Percentiles rank a stretch among this genome's conserved stretches.
Conservation (phyloP, 306 rosid genomes). For the Vigna radiata region DNA sequence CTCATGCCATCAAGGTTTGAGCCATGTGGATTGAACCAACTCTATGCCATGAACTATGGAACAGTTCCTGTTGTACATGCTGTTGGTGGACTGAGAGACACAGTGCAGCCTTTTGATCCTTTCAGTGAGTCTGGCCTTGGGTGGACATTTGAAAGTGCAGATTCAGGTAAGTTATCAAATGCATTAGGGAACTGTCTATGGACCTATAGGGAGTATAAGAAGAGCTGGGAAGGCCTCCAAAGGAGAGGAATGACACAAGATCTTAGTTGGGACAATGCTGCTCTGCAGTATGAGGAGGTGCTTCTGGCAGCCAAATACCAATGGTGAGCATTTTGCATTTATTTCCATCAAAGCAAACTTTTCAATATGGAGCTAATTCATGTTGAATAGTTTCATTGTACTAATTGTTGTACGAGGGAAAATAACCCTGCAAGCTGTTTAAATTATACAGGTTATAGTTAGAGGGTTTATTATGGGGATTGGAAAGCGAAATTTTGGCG, state of each 20-base stretch:
- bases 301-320: slow-evolving; percentile 82
- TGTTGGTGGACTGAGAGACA: slow-evolving; percentile 85
- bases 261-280: slow-evolving; percentile 84
- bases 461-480: neutral
- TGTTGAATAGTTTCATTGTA: slow-evolving; percentile 7
- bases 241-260: slow-evolving; percentile 80
- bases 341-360: neutral
- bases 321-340: slow-evolving; percentile 44
- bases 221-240: slow-evolving; percentile 93
- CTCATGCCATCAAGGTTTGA: slow-evolving; percentile 93
- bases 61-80: slow-evolving; percentile 86
- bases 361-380: neutral
- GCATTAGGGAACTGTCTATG: slow-evolving; percentile 73
- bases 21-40: slow-evolving; percentile 91
- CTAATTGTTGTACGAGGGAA: neutral
- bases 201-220: slow-evolving; percentile 68
- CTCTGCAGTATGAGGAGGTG: slow-evolving; percentile 78
- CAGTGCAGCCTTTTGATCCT: slow-evolving; percentile 75
- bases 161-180: slow-evolving; percentile 59
- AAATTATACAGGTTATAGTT: neutral
- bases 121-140: slow-evolving; percentile 73
- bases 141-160: slow-evolving; percentile 81
- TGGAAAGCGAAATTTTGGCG: neutral
- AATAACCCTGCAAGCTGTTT: neutral
- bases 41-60: slow-evolving; percentile 87